Evolutionary conservation across 2,329 filamentous ascomycete species (phyloP).

Genomic region (Cytospora chrysosperma): DNA sequence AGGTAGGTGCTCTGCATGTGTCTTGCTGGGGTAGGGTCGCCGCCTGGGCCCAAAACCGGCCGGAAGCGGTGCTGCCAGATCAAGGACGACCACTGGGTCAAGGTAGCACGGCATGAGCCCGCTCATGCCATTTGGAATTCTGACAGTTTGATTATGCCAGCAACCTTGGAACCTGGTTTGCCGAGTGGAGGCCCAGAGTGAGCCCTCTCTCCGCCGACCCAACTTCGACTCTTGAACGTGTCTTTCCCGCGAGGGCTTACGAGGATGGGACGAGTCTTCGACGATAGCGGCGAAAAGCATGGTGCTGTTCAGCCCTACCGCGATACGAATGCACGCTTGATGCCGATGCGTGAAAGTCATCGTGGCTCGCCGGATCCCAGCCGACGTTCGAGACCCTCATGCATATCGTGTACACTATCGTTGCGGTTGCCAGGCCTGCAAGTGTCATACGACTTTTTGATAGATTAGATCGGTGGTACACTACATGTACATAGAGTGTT

Average conservation of each 20-base stretch:
- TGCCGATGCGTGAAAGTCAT: background rate
- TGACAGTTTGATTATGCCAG: background rate
- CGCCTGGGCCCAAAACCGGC: background rate
- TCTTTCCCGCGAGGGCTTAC: background rate
- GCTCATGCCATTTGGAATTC: background rate
- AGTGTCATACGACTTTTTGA: slow-evolving; percentile 15
- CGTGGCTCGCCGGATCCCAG: background rate
- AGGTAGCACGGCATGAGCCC: background rate
- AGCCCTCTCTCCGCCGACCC: background rate
- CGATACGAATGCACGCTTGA: background rate
- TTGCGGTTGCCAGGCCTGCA: slow-evolving; percentile 14
- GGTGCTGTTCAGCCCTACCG: background rate
- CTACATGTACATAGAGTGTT: no score
- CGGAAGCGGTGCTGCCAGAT: background rate
- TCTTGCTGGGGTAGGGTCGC: background rate
- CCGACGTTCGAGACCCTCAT: background rate
- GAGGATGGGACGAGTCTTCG: background rate
- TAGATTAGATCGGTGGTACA: slow-evolving; percentile 9
- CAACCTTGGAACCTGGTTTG: background rate
- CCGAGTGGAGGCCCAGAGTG: background rate
- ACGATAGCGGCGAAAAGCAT: background rate
- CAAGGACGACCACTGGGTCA: background rate
- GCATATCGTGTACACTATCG: background rate
- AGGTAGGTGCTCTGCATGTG: background rate
- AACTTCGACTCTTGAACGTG: background rate